phyloP scores from a whole-genome alignment of 306 rosid genomes.

The Carpinus viminea region DNA sequence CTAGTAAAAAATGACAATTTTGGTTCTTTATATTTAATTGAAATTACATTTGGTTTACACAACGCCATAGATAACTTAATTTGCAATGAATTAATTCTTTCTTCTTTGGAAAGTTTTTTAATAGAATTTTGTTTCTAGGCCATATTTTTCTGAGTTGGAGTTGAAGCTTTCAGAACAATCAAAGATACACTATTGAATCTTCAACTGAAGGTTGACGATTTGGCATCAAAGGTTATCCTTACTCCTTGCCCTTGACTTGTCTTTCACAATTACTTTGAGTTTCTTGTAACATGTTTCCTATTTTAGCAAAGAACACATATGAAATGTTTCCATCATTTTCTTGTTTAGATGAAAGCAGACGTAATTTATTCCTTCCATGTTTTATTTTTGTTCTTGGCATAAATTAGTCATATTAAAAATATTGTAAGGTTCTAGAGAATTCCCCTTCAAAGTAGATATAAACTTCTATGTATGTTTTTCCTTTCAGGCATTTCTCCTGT shows the following conservation, averaged over 20 bases:
- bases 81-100: too few species aligned
- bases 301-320: background rate
- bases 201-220: conserved; percentile 91
- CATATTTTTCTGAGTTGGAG: conserved; percentile 92
- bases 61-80: too few species aligned
- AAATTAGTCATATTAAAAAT: background rate
- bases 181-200: conserved; percentile 75
- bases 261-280: background rate
- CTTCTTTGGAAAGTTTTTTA: conserved; percentile 3
- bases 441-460: background rate
- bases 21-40: too few species aligned
- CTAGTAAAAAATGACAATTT: too few species aligned
- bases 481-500: background rate
- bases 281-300: background rate
- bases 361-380: background rate
- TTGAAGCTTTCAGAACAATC: conserved; percentile 86
- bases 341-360: background rate
- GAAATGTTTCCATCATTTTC: background rate
- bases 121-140: conserved; percentile 61
- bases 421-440: background rate
- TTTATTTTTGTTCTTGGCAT: background rate
- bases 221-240: conserved; percentile 82
- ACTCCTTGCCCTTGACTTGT: conserved; percentile 2
- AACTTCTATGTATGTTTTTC: background rate
- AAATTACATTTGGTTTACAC: too few species aligned